phyloP scores from a whole-genome alignment of 164 flowering plant species.

The Protea cynaroides region DNA sequence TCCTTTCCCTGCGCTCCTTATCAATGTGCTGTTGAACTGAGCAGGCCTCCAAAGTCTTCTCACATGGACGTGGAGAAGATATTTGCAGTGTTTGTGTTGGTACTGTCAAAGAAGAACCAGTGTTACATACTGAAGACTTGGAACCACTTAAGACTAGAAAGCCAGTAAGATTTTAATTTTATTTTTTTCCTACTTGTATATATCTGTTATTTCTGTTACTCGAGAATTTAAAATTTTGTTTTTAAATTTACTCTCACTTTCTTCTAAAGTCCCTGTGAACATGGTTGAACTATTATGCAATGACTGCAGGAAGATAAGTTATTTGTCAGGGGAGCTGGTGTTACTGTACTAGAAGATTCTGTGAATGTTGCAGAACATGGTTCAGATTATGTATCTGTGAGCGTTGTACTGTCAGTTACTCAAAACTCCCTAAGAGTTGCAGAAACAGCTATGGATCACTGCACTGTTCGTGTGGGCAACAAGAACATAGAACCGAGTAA shows the following conservation, averaged over 20 bases:
- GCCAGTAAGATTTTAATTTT: constrained; percentile 23
- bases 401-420: constrained; percentile 8
- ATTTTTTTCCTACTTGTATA: background rate
- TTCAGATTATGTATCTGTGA: constrained; percentile 10
- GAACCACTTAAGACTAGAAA: constrained; percentile 23
- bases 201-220: background rate
- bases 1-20: constrained; percentile 5
- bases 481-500: constrained; percentile 5
- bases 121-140: constrained; percentile 15
- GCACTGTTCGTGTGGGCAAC: constrained; percentile 5
- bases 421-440: constrained; percentile 11
- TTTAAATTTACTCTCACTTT: background rate
- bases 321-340: constrained; percentile 22
- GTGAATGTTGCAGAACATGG: constrained; percentile 17
- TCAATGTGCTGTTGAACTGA: constrained; percentile 1
- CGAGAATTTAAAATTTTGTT: constrained; percentile 6
- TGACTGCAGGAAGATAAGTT: constrained; percentile 49
- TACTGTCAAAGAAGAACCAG: constrained; percentile 14
- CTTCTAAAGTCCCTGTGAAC: background rate
- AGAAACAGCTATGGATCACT: constrained; percentile 10
- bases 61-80: constrained; percentile 30
- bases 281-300: background rate
- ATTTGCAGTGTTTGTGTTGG: constrained; percentile 9
- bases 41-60: constrained; percentile 59
- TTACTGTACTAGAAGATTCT: constrained; percentile 18